phyloP scores from a whole-genome alignment of 495 filamentous ascomycete genomes.

The Zalerion maritima region DNA sequence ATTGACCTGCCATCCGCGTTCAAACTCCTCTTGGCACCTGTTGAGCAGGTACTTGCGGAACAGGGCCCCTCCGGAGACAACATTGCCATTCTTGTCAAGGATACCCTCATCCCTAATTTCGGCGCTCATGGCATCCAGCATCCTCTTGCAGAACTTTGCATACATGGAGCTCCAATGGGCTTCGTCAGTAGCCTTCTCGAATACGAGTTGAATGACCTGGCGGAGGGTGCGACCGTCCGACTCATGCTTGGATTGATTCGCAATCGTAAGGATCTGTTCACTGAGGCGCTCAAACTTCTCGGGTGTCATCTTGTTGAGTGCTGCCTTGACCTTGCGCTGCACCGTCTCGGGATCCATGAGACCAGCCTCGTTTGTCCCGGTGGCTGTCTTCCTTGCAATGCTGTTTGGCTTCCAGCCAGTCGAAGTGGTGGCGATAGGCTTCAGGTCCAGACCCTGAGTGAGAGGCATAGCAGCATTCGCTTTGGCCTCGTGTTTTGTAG shows the following conservation, averaged over 20 bases:
- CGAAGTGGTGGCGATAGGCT: slow-evolving; percentile 54
- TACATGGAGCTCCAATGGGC: slow-evolving; percentile 99
- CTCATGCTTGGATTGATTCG: slow-evolving; percentile 89
- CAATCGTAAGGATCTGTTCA: slow-evolving; percentile 83
- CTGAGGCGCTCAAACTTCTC: slow-evolving; percentile 97
- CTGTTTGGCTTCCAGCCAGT: slow-evolving; percentile 87
- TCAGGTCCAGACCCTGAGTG: slow-evolving; percentile 63
- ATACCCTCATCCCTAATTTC: slow-evolving; percentile 94
- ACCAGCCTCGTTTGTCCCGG: slow-evolving; percentile 24
- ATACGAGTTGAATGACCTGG: slow-evolving; percentile 96
- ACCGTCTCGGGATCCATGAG: slow-evolving; percentile 83
- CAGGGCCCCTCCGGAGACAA: slow-evolving; percentile 80
- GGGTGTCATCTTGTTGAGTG: slow-evolving; percentile 98
- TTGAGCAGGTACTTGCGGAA: slow-evolving; percentile 99
- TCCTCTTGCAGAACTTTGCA: slow-evolving; percentile 94
- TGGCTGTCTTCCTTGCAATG: slow-evolving; percentile 28
- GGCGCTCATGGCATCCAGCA: slow-evolving; percentile 88
- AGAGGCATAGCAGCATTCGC: slow-evolving; percentile 76
- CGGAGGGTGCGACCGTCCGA: slow-evolving; percentile 84
- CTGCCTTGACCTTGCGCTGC: slow-evolving; percentile 96
- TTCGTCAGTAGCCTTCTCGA: slow-evolving; percentile 98
- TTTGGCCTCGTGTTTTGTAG: slow-evolving; percentile 47
- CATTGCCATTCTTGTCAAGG: slow-evolving; percentile 65
- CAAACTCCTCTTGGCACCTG: slow-evolving; percentile 97
- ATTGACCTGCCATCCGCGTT: slow-evolving; percentile 92